Evolutionary conservation across 768 basidiomycete species (phyloP), one percentile per base, ranked within the genome.

Genomic region (Omphalotus guepiniiformis): DNA sequence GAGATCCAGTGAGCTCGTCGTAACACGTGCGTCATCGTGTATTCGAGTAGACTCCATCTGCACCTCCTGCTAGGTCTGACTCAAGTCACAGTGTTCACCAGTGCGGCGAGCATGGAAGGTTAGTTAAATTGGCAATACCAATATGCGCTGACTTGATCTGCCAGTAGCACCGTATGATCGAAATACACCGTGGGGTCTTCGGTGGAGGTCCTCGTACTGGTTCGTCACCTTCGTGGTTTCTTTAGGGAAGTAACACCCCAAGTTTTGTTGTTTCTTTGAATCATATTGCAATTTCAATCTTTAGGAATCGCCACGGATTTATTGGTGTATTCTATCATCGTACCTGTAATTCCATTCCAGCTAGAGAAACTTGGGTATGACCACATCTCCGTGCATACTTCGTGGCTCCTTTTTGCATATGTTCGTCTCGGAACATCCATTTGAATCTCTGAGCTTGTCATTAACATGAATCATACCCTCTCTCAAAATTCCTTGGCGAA

Each of bases 271-370:
- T 44, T 43, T 30, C 28, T 42, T 9, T 22, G 9, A 15, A 23
- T 23, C 34, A 32, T 18, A 19, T 13, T 19, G 32, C 37, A 5
- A 26, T 8, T 30, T 47, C 21, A 41, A 42, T 42, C 50, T 18
- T 43, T 40, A 76, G 73, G 73, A 3, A 59, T 75, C 29, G 64
- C 65, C 12, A 75, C 74, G 1, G 82, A 83, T 58, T 55, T 80
- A 1, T 60, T 83, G n/a, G 75, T 79, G 8, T 83, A 83, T 54
- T 78, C 80, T 3, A 67, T 79, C 22, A 76, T 82, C 48, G 75
- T 82, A 26, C 82, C 82, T 7, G 79, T 83, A 25, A 69, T 83
- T 48, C 81, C 82, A 1, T 83, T 83, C 55, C 80, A 79, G 27
- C 72, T 84, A 19, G 73, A 81, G 54, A 58, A 48, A 4, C 67